A percentile compares a stretch with the other conserved stretches of the same genome.
Conservation (phyloP, 345 rosid genomes). For the Syzygium jambos region DNA sequence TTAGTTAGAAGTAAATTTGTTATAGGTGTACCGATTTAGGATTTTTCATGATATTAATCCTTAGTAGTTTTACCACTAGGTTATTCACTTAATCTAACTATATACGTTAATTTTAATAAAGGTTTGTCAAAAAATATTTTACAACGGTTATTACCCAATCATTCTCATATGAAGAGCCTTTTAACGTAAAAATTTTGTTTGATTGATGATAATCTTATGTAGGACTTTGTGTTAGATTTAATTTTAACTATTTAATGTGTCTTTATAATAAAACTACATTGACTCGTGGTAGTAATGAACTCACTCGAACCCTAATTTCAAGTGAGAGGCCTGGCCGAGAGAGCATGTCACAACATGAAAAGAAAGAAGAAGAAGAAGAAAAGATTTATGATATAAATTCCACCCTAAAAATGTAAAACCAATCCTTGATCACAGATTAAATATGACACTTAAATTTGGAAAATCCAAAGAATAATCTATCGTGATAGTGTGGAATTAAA, state of each 20-base stretch:
- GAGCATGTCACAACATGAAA: not conserved
- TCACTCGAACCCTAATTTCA: not conserved
- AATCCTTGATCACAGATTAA: not conserved
- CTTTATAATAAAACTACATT: too few relatives aligned
- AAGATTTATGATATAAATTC: not conserved
- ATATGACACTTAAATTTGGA: not conserved
- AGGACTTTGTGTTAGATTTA: not conserved
- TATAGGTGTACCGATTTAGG: too few relatives aligned
- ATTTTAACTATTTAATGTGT: not conserved
- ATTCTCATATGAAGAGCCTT: not conserved
- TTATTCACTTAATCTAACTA: not conserved
- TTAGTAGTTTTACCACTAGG: too few relatives aligned
- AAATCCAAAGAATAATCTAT: not conserved
- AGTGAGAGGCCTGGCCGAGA: not conserved
- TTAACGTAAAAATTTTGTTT: not conserved
- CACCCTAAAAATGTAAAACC: not conserved
- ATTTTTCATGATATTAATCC: too few relatives aligned
- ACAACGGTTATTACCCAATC: accelerated
- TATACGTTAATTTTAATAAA: not conserved
- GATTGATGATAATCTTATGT: not conserved
- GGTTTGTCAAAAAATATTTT: not conserved
- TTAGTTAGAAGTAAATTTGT: too few relatives aligned
- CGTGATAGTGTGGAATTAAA: not conserved
- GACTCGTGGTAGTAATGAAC: too few relatives aligned
- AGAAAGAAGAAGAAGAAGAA: not conserved